These are phyloP conservation scores for Rhamnella rubrinervis DNA, from an alignment of 331 rosid genomes.

Conservation along the genomic window DNA sequence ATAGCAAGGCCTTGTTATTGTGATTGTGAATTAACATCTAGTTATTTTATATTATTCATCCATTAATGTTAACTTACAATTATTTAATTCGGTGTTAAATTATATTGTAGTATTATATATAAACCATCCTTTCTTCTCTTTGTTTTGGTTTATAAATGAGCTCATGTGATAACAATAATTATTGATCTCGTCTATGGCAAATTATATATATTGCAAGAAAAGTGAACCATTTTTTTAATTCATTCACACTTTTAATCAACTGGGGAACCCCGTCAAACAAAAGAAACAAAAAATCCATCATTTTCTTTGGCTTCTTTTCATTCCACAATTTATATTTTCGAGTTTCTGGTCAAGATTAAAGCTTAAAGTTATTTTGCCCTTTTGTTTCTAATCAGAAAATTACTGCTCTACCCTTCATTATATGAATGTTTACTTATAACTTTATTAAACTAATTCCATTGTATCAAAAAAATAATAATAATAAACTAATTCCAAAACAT, in stretches of 20 bases:
- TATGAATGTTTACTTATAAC: background rate
- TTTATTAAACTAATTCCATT: background rate
- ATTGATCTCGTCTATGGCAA: slow-evolving; percentile 50
- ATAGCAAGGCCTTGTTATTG: too few species aligned
- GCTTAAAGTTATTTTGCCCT: slow-evolving; percentile 4
- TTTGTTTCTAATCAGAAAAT: background rate
- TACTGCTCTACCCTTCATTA: too few species aligned
- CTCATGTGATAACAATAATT: slow-evolving; percentile 94
- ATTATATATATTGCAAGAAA: slow-evolving; percentile 23
- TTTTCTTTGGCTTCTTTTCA: slow-evolving; percentile 41
- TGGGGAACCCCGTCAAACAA: slow-evolving; percentile 37
- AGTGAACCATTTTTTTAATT: slow-evolving; percentile 26
- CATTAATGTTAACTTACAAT: slow-evolving; percentile 10
- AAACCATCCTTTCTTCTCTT: background rate
- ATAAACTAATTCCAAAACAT: background rate
- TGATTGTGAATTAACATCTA: slow-evolving; percentile 25
- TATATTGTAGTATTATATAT: background rate
- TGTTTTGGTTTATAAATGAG: slow-evolving; percentile 30
- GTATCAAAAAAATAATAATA: too few species aligned
- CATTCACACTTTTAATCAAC: slow-evolving; percentile 25
- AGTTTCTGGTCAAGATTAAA: slow-evolving; percentile 21
- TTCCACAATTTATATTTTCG: slow-evolving; percentile 19
- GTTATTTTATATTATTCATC: slow-evolving; percentile 13
- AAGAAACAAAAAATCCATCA: slow-evolving; percentile 45
- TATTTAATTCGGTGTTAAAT: background rate